These are phyloP conservation scores for Hyphopichia khmerensis DNA, from an alignment of 1,139 yeast genomes.

Conservation along the genomic window DNA sequence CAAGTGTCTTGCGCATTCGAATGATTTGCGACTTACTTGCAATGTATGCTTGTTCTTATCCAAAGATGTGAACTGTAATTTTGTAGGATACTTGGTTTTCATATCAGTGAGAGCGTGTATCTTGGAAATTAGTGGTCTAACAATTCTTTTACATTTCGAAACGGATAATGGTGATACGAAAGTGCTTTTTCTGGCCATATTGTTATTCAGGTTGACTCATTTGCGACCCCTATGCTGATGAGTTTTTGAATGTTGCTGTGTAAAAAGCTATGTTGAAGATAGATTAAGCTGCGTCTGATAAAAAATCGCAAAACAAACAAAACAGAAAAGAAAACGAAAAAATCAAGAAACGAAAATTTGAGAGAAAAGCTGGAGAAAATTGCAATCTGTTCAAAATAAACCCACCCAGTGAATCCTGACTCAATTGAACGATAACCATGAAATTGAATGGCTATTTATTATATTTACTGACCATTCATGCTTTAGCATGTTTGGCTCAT, in stretches of 20 bases:
- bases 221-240: too few relatives aligned
- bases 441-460: background rate
- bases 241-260: too few relatives aligned
- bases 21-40: too few relatives aligned
- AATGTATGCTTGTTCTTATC: too few relatives aligned
- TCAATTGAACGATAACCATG: background rate
- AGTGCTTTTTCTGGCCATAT: background rate
- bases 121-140: slow-evolving; percentile 38
- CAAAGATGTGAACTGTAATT: slow-evolving; percentile 12
- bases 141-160: slow-evolving; percentile 32
- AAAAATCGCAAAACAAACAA: too few relatives aligned
- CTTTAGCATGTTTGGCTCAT: background rate
- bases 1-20: background rate
- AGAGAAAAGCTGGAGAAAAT: background rate
- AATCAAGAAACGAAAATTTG: background rate
- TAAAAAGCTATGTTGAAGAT: too few relatives aligned
- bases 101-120: slow-evolving; percentile 33
- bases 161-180: slow-evolving; percentile 1
- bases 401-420: background rate
- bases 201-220: too few relatives aligned
- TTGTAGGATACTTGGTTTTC: slow-evolving; percentile 21
- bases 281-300: too few relatives aligned
- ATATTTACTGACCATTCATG: background rate
- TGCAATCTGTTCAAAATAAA: background rate
- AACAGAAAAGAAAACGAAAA: background rate